These are phyloP conservation scores for Limnanthes douglasii DNA, from an alignment of 345 rosid genomes.

Conservation along the genomic window DNA sequence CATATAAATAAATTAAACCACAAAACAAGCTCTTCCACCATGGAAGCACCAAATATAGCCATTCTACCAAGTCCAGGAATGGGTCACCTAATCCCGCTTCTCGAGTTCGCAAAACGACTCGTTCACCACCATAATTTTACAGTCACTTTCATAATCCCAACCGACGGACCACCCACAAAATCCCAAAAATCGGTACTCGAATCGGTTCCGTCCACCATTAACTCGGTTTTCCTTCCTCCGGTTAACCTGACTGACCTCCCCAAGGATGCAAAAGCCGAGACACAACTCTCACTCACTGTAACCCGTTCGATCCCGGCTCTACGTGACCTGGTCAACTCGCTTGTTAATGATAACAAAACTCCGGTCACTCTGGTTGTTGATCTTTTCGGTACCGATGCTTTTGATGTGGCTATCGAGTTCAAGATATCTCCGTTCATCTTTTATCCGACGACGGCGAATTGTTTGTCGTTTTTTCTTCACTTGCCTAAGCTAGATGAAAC, in stretches of 20 bases:
- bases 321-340: constrained; percentile 3
- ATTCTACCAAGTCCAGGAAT: constrained; percentile 32
- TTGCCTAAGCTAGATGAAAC: too few relatives aligned
- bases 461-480: too few relatives aligned
- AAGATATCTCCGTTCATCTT: too few relatives aligned
- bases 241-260: constrained; percentile 15
- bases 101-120: constrained; percentile 22
- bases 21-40: neutral
- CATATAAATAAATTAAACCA: too few relatives aligned
- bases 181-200: constrained; percentile 10
- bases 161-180: constrained; percentile 7
- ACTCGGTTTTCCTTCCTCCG: constrained; percentile 17
- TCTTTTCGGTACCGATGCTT: too few relatives aligned
- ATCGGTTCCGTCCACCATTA: constrained; percentile 8
- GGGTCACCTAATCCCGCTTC: constrained; percentile 32
- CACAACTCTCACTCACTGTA: constrained; percentile 2
- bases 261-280: constrained; percentile 4
- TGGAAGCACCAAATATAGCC: constrained; percentile 11
- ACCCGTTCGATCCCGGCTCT: constrained; percentile 8
- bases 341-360: too few relatives aligned
- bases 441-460: too few relatives aligned
- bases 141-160: constrained; percentile 17
- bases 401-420: too few relatives aligned
- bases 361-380: too few relatives aligned
- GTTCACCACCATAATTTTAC: constrained; percentile 11